Conservation (phyloP, 352 stramenopile species). For the Pythium aristosporum region DNA sequence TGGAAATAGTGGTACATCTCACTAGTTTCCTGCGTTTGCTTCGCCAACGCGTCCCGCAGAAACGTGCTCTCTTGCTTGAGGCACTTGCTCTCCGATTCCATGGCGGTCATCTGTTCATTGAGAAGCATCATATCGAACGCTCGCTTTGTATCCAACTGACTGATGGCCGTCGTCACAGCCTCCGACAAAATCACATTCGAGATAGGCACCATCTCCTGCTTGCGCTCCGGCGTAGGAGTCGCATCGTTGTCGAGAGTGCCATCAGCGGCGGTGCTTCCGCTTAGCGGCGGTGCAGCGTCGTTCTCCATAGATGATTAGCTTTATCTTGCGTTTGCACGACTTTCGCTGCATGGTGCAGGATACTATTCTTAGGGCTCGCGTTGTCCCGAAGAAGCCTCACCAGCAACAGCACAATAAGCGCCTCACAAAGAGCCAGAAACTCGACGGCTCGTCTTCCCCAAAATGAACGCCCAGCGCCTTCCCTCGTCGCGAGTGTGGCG, state of each 20-base stretch:
- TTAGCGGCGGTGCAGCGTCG: background rate
- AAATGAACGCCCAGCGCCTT: slow-evolving; percentile 10
- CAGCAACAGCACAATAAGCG: slow-evolving; percentile 40
- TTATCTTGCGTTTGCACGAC: background rate
- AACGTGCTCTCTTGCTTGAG: slow-evolving; percentile 49
- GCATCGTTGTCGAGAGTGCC: background rate
- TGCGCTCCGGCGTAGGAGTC: background rate
- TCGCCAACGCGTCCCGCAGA: slow-evolving; percentile 42
- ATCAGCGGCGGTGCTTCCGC: background rate
- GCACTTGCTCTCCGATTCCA: slow-evolving; percentile 37
- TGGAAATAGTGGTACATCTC: slow-evolving; percentile 90
- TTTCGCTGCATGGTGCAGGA: background rate
- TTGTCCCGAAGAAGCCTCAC: background rate
- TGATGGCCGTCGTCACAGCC: slow-evolving; percentile 43
- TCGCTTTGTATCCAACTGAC: slow-evolving; percentile 49
- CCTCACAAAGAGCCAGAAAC: slow-evolving; percentile 30
- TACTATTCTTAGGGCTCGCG: slow-evolving; percentile 10
- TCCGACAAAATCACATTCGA: slow-evolving; percentile 48
- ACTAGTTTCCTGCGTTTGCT: slow-evolving; percentile 53
- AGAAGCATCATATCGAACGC: slow-evolving; percentile 70
- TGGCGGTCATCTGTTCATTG: slow-evolving; percentile 43
- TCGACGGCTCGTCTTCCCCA: slow-evolving; percentile 8
- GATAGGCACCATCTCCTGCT: slow-evolving; percentile 11
- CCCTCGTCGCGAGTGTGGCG: slow-evolving; percentile 9
- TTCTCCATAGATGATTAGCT: slow-evolving; percentile 4